Evolutionary conservation across 495 filamentous ascomycete species (phyloP), one percentile per base, ranked within the genome.

Genomic region (Penicillium silybi): DNA sequence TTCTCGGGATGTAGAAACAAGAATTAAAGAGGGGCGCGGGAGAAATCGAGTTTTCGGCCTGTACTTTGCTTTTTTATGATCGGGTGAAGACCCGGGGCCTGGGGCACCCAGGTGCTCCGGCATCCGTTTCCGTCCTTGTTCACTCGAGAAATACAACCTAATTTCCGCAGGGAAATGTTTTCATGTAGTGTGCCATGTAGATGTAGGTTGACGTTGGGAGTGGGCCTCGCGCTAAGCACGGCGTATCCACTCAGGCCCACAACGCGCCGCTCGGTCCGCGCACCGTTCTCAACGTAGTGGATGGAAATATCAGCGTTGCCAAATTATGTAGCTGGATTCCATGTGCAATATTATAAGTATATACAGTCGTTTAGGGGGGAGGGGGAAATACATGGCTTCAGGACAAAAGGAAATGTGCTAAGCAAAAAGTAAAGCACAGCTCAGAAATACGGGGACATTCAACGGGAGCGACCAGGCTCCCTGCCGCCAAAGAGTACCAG

Each of bases 401-500:
- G 19, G 18, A 15, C 29, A 23, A 37, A 32, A n/a, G 19, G 10
- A 38, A 44, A 17, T 42, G 42, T 6, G 10, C 22, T 37, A 46
- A 40, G 23, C 29, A 35, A 34, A 13, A 10, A 15, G 20, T 15
- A 39, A 18, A 2, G 5, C 7, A n/a, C 1, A 6, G n/a, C 37
- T 18, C 37, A 39, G 18, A 17, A 39, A 19, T 17, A 11, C 16
- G 1, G 18, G n/a, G 1, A 39, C 10, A 25, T 22, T 57, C 40
- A 57, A 2, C 50, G 44, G 32, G 46, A 55, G 47, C 63, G 59
- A 34, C 55, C 59, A 15, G 53, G 32, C 32, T 67, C 64, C 7
- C 41, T 60, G 38, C 77, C 76, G 6, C 76, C 81, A 72, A 93
- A 93, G 44, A 92, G 64, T 39, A 88, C 80, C 52, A 85, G 73